Evolutionary conservation across 1,284 basidiomycete genomes (phyloP), one percentile per base, ranked within the genome.

Genomic region (Pholiota adiposa): DNA sequence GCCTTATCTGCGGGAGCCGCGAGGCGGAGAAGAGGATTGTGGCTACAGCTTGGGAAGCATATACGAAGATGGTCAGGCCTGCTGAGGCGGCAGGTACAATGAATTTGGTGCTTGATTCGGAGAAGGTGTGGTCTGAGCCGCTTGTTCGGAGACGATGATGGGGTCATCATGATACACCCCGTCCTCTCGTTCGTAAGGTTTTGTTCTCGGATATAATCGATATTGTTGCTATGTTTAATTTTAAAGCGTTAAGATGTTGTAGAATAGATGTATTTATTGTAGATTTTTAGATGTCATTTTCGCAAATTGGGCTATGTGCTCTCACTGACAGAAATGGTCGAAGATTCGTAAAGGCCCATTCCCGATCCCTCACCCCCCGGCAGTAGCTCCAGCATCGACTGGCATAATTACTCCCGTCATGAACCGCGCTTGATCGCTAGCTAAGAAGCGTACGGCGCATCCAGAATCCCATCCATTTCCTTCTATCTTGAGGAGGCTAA

Each of bases 391-490:
- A n/a, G 75, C 77, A 63, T 77, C 76, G 29, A 78, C 77, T 8
- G 76, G 73, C 18, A 77, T 63, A 27, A 72, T 69, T n/a, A 70
- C 67, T 1, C 76, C 77, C 0, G 76, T 77, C 51, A 77, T 75
- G 76, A 76, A 78, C 16, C 77, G 68, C 21, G 77, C 74, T 50
- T 77, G 71, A 43, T 77, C 75, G 33, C 75, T 74, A 0, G 73
- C 75, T 46, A 78, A 59, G 61, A 77, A 78, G 27, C 75, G 66
- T 11, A 77, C 73, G 12, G 75, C 74, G 52, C 69, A 62, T 11
- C 75, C 77, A 19, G 67, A 64, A 56, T 78, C 75, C 76, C 77
- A 78, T 3, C 72, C 77, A 60, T 77, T 77, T 12, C 76, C 77
- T 59, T 78, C 77, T 2, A 75, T 77, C 44, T 73, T 65, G 2